Evolutionary conservation across 352 stramenopile species (phyloP), one percentile per base, ranked within the genome.

Genomic region (Thraustochytrium sp.): DNA sequence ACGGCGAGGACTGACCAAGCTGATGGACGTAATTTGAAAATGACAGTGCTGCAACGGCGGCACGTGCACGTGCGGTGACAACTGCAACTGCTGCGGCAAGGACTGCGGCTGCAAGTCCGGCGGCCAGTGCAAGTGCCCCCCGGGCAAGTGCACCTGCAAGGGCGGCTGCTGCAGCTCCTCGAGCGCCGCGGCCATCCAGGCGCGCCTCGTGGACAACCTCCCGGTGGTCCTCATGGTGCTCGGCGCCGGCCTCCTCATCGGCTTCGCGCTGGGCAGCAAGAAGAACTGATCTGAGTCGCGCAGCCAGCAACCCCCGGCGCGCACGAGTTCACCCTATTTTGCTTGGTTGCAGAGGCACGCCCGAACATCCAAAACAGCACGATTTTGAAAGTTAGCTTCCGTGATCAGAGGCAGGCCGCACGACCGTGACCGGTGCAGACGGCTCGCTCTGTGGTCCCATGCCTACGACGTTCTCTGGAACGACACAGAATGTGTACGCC

Each of bases 191-290:
- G 16, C 26, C 5, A 23, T 49, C 11, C 9, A 46, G 31, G 46
- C 31, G n/a, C 68, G 68, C n/a, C 18, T 80, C 68, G 42, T 48
- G 23, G 68, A 80, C 46, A 80, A 80, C 68, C 68, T 80, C 5
- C 68, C 68, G 5, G 38, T 64, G 13, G 16, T 80, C 51, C 18
- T 64, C 34, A 80, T 80, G 48, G 51, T 80, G 13, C 68, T 80
- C 29, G 68, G 68, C 48, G 68, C 68, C 37, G 68, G 68, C 38
- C 13, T 80, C 9, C 68, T 80, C 68, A 51, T 80, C 23, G 68
- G 68, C 23, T 80, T 46, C 68, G 68, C 68, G 31, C 48, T 80
- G 44, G 68, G 68, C 68, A 80, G 26, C 38, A 59, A 26, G 16
- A 73, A 36, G 5, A 37, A 2, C 34, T n/a, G n/a, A n/a, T n/a